Evolutionary conservation across 768 basidiomycete species (phyloP).

Genomic region (Rhizopogon sp.): DNA sequence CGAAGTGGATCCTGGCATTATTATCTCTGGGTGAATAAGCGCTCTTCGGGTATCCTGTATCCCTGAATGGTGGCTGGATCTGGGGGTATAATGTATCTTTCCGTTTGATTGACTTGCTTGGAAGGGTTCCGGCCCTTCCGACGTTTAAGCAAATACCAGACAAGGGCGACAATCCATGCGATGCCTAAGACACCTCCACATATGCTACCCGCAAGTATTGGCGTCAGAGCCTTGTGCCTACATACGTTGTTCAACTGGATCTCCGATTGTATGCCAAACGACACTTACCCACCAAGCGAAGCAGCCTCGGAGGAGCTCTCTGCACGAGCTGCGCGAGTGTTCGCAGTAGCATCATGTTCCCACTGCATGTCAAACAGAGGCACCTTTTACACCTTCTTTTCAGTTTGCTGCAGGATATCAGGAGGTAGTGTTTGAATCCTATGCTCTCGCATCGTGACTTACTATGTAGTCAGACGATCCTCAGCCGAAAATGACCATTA

Average conservation of each 20-base stretch:
- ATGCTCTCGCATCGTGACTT: neutral
- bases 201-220: slow-evolving; percentile 55
- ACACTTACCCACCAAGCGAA: slow-evolving; percentile 33
- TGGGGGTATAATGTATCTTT: slow-evolving; percentile 54
- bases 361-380: neutral
- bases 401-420: neutral
- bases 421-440: neutral
- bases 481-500: no score
- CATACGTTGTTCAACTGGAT: neutral
- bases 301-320: slow-evolving; percentile 34
- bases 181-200: slow-evolving; percentile 48
- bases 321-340: slow-evolving; percentile 7
- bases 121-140: slow-evolving; percentile 42
- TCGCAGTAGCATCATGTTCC: neutral
- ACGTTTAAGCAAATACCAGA: slow-evolving; percentile 53
- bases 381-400: neutral
- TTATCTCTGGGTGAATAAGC: slow-evolving; percentile 4
- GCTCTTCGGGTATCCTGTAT: slow-evolving; percentile 37
- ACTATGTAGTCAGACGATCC: no score
- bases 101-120: slow-evolving; percentile 32
- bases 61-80: slow-evolving; percentile 64
- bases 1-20: neutral
- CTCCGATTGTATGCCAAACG: neutral
- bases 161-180: slow-evolving; percentile 45
- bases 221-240: slow-evolving; percentile 53